These are phyloP conservation scores for Colletotrichum spinosum DNA, from an alignment of 2,329 filamentous ascomycete genomes.

Conservation along the genomic window DNA sequence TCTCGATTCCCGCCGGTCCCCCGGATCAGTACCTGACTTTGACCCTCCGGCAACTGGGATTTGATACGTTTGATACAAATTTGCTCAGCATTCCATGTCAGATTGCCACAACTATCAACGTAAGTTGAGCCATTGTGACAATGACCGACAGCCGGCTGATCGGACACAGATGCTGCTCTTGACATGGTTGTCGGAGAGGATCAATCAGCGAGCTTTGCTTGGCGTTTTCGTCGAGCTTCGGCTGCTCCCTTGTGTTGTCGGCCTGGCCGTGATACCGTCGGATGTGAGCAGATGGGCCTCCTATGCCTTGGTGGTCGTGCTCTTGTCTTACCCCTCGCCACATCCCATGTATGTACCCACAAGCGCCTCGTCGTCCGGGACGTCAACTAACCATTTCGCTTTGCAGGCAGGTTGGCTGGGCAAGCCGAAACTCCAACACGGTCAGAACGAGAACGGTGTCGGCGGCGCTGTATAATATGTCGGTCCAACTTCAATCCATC, in stretches of 20 bases:
- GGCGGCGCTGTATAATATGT: slow-evolving; percentile 69
- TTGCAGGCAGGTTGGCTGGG: slow-evolving; percentile 62
- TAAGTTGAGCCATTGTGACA: not conserved
- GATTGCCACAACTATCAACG: slow-evolving; percentile 19
- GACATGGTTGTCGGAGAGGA: slow-evolving; percentile 46
- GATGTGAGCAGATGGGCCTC: slow-evolving; percentile 44
- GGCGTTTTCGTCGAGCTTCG: slow-evolving; percentile 46
- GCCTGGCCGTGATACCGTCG: slow-evolving; percentile 44
- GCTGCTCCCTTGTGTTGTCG: slow-evolving; percentile 47
- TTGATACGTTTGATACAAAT: slow-evolving; percentile 62
- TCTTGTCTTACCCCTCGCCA: slow-evolving; percentile 49
- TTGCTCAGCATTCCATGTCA: slow-evolving; percentile 33
- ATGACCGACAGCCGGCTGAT: not conserved
- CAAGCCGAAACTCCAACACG: slow-evolving; percentile 68
- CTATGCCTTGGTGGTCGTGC: slow-evolving; percentile 44
- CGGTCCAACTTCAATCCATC: slow-evolving; percentile 58
- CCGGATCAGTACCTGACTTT: slow-evolving; percentile 41
- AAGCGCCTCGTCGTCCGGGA: not conserved
- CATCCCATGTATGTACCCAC: slow-evolving; percentile 51
- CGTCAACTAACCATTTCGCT: slow-evolving; percentile 45
- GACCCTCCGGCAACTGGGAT: slow-evolving; percentile 39
- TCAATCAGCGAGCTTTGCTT: slow-evolving; percentile 44
- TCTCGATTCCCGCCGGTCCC: slow-evolving; percentile 43
- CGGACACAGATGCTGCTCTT: slow-evolving; percentile 30
- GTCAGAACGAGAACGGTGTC: slow-evolving; percentile 73